Evolutionary conservation across 345 rosid species (phyloP).

Genomic region (Melaleuca alternifolia): DNA sequence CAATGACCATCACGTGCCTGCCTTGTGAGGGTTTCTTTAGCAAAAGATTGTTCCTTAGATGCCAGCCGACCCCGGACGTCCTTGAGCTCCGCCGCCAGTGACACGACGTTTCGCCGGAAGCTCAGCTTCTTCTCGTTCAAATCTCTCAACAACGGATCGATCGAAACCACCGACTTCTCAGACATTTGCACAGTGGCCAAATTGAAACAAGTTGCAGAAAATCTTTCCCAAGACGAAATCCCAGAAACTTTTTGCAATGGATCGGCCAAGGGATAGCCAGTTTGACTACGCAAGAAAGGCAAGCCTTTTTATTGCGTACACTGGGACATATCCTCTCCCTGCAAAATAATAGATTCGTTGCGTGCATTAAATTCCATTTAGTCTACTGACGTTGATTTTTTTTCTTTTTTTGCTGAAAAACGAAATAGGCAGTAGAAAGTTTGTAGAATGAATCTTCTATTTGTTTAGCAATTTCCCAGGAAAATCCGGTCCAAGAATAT

Average conservation of each 20-base stretch:
- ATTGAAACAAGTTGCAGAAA: not conserved
- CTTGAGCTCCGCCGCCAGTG: slow-evolving; percentile 83
- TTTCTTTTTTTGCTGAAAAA: not conserved
- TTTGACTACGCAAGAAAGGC: not conserved
- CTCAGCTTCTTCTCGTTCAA: slow-evolving; percentile 90
- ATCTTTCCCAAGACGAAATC: not conserved
- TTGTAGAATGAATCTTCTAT: not conserved
- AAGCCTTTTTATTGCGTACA: not conserved
- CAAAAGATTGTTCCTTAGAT: slow-evolving; percentile 59
- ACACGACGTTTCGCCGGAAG: slow-evolving; percentile 79
- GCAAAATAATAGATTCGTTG: not conserved
- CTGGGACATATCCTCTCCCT: not conserved
- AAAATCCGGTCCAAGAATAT: not conserved
- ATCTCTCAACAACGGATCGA: slow-evolving; percentile 85
- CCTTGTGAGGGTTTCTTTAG: slow-evolving; percentile 64
- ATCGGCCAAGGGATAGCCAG: not conserved
- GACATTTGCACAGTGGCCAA: slow-evolving; percentile 16
- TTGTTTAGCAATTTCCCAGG: not conserved
- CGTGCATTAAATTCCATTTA: not conserved
- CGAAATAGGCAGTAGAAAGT: not conserved
- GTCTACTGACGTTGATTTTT: not conserved
- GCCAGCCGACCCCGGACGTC: slow-evolving; percentile 71
- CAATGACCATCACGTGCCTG: slow-evolving; percentile 37
- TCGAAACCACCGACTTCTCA: slow-evolving; percentile 13
- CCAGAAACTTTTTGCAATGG: not conserved